Evolutionary conservation across 2,329 filamentous ascomycete species (phyloP), one percentile per base, ranked within the genome.

Genomic region (Aspergillus pseudonomiae): DNA sequence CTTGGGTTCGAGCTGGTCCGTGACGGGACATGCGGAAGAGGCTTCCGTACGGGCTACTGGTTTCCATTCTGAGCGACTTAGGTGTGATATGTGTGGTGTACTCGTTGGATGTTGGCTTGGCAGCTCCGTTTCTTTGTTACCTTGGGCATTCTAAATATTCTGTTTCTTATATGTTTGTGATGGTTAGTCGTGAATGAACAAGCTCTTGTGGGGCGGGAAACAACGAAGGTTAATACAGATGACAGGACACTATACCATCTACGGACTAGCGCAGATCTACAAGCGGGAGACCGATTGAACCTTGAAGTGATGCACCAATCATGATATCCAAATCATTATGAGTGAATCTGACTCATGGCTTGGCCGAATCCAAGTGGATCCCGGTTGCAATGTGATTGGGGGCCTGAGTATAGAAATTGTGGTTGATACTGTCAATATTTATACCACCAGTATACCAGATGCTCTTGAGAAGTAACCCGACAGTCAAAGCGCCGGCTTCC

Each of bases 271-370:
- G 39, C 14, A 3, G 39, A 41, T 41, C 39, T 41, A 6, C 16
- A 4, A 6, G 48, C 48, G 48, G 48, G 14, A 32, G n/a, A 5
- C 28, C 10, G 28, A 52, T 12, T 30, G 14, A 52, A 34, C 48
- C 19, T 11, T 19, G 21, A 32, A 28, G 19, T 2, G 0, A 1
- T n/a, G 0, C 21, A 21, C 48, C 48, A 52, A 52, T 52, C 28
- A 52, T 19, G 4, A 6, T 1, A 9, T 30, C 0, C 30, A 21
- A n/a, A 24, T 55, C 32, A 30, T 60, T 34, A 24, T 60, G 57
- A 60, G 57, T n/a, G 32, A 48, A 16, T 34, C 32, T 60, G 46
- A 60, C 32, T 60, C 57, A 60, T 60, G 24, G 30, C 46, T 53
- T 60, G 57, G 57, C 46, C 3, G 46, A 2, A 4, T 9, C 52